Base-by-base conservation (phyloP, 1,139 yeast species). In the Sugiyamaella castrensis region DNA sequence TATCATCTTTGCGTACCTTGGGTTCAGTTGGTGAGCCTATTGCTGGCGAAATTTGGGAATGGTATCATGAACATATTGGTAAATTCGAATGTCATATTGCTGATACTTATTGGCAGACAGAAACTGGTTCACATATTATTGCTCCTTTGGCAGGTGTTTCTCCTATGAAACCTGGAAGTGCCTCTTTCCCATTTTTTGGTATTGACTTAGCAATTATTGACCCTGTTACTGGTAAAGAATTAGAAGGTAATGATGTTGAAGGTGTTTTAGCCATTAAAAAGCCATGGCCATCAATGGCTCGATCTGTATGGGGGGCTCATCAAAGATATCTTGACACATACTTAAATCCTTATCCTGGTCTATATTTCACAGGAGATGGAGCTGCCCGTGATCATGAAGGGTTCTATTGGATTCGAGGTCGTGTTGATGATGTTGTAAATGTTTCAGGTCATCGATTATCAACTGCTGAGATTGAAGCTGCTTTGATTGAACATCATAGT, bases 11-110 rank as follows among this genome's bases (percentile, higher is more conserved):
- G 68, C 85, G 98, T 75, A 89, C 95, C 43, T 79, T 92, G 62
- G 98, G 98, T 59, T 89, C 98, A 28, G 98, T 92, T 53, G 98
- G 98, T 70, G 98, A 92, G 75, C 98, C 98, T 60, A 92, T 92
- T 66, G 89, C 97, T 49, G 92, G 96, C 55, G 98, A 92, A 71
- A 82, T 92, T 64, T 92, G 98, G 98, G 95, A 88, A 72, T 92
- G 98, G 98, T 92, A 91, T 73, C 81, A 87, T 70, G 89, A 87
- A 65, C 80, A 84, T 69, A 85, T 92, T 61, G 98, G 98, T 65
- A 86, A 88, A 68, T 80, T 82, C 54, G 80, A 87, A 67, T 88
- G 96, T 71, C 81, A 80, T 52, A 82, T 92, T 59, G 80, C 92
- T 65, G 98, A 92, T 72, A 92, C 98, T 44, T 89, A 91, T 79